Evolutionary conservation across 106 monocot genomes (phyloP).

Genomic region (Triglochin maritima): DNA sequence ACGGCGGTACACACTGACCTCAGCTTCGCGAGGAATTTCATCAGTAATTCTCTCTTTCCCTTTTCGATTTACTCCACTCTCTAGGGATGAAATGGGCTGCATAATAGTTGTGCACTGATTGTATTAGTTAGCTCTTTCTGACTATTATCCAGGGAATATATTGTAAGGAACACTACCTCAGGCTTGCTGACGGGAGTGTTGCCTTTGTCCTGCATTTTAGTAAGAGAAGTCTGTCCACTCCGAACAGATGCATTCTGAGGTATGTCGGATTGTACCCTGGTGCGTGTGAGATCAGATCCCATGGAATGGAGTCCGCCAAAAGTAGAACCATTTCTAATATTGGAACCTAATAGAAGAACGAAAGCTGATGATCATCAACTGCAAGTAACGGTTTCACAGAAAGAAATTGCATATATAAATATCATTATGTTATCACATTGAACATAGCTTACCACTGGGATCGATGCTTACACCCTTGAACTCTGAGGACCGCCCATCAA

Average conservation of each 20-base stretch:
- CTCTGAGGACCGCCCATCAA: constrained; percentile 25
- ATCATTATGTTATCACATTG: background rate
- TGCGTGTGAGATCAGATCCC: constrained; percentile 87
- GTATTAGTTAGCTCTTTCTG: background rate
- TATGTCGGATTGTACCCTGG: constrained; percentile 35
- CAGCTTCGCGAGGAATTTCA: constrained; percentile 4
- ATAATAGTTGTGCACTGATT: background rate
- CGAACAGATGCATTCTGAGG: constrained; percentile 25
- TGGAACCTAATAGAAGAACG: constrained; percentile 16
- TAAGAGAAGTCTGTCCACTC: constrained; percentile 13
- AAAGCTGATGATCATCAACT: background rate
- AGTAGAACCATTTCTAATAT: constrained; percentile 53
- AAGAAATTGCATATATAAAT: background rate
- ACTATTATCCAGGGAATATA: background rate
- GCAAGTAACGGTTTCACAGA: background rate
- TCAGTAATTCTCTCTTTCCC: constrained; percentile 3
- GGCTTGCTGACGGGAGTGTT: constrained; percentile 57
- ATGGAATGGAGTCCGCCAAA: constrained; percentile 77
- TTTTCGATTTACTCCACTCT: constrained; percentile 62
- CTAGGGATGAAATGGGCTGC: constrained; percentile 79
- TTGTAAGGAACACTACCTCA: constrained; percentile 20
- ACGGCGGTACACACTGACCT: constrained; percentile 9
- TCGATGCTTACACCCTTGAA: constrained; percentile 25
- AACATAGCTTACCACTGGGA: constrained; percentile 18
- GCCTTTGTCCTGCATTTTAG: constrained; percentile 18